Conservation (phyloP, 2,329 filamentous ascomycete genomes). For the Trichoderma sp. region DNA sequence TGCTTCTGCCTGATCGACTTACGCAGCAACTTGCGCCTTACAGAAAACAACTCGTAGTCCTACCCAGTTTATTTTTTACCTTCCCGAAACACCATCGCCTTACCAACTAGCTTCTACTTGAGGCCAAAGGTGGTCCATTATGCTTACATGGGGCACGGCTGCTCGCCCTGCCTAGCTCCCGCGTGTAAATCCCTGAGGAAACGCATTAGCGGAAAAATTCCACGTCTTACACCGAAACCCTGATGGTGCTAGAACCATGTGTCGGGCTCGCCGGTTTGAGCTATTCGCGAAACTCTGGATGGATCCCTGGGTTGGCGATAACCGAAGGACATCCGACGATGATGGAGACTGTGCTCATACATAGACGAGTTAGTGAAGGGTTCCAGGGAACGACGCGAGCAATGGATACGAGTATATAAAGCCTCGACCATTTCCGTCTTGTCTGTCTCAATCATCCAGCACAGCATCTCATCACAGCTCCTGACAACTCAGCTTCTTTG, state of each 20-base stretch:
- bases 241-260: not conserved
- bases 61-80: not conserved
- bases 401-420: slow-evolving; percentile 13
- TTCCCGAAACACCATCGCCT: slow-evolving; percentile 16
- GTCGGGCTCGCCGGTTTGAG: slow-evolving; percentile 12
- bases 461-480: not conserved
- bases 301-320: not conserved
- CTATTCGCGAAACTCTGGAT: not conserved
- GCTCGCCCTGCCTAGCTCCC: not conserved
- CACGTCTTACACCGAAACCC: slow-evolving; percentile 6
- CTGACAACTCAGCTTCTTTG: not conserved
- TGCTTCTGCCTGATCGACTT: not conserved
- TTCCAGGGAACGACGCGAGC: not conserved
- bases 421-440: not conserved
- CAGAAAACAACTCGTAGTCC: not conserved
- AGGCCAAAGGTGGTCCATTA: not conserved
- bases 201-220: slow-evolving; percentile 9
- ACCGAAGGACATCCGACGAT: not conserved
- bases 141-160: not conserved
- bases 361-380: not conserved
- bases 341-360: not conserved
- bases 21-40: not conserved
- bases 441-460: not conserved
- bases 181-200: not conserved
- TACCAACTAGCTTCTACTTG: slow-evolving; percentile 4